phyloP scores from a whole-genome alignment of 2,329 filamentous ascomycete genomes.

The Trichoderma harzianum region DNA sequence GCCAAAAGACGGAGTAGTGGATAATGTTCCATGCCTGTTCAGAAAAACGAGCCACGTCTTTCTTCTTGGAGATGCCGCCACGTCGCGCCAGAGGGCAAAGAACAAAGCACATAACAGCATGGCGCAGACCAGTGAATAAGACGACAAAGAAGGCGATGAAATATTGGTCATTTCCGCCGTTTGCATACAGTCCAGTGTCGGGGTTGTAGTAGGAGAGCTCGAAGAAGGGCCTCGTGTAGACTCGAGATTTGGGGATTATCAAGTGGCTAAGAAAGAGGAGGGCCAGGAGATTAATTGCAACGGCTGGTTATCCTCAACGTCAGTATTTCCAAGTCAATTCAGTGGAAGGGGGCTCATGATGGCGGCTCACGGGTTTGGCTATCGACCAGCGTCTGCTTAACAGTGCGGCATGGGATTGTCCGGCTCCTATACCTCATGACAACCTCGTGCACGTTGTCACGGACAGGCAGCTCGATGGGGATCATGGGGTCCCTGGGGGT shows the following conservation, averaged over 20 bases:
- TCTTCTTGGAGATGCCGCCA: conserved; percentile 69
- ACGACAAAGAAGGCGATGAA: conserved; percentile 75
- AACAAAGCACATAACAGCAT: conserved; percentile 79
- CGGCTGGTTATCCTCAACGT: not conserved
- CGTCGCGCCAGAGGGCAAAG: conserved; percentile 71
- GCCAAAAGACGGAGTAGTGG: conserved; percentile 80
- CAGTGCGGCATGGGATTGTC: not conserved
- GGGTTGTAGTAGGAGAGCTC: conserved; percentile 78
- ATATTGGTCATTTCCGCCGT: conserved; percentile 74
- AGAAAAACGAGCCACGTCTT: conserved; percentile 76
- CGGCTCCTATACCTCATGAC: not conserved
- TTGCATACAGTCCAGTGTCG: conserved; percentile 63
- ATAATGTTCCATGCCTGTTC: conserved; percentile 90
- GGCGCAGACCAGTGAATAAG: conserved; percentile 81
- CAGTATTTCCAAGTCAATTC: not conserved
- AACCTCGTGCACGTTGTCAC: not conserved
- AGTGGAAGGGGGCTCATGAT: too few species aligned
- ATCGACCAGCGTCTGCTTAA: conserved; percentile 5
- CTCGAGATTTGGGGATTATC: conserved; percentile 73
- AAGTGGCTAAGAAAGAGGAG: conserved; percentile 77
- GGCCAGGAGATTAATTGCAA: conserved; percentile 68
- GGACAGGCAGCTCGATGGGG: not conserved
- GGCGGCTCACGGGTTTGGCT: not conserved
- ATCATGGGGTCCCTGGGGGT: not conserved
- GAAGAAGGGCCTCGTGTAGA: conserved; percentile 80